Evolutionary conservation across 140 eudicot species (phyloP).

Genomic region (Erigeron philadelphicus): DNA sequence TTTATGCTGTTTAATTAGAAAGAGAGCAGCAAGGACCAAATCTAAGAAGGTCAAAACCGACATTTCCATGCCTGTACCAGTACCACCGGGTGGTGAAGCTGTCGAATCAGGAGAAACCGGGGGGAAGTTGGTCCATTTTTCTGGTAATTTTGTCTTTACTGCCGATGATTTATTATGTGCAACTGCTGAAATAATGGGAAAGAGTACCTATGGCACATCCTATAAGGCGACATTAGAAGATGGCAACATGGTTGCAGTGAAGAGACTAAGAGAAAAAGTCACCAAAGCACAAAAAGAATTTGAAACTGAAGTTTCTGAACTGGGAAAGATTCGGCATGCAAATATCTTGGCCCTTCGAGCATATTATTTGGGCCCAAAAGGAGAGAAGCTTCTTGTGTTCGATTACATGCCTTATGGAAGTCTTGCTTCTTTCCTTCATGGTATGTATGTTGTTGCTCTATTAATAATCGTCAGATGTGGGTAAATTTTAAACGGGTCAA

Average conservation of each 20-base stretch:
- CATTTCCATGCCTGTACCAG: conserved; percentile 40
- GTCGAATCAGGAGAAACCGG: conserved; percentile 64
- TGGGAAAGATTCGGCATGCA: conserved; percentile 79
- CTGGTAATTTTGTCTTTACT: conserved; percentile 78
- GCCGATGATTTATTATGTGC: conserved; percentile 97
- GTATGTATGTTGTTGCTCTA: conserved; percentile 37
- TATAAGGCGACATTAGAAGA: conserved; percentile 92
- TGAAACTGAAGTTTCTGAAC: conserved; percentile 60
- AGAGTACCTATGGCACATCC: conserved; percentile 83
- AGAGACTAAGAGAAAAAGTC: conserved; percentile 85
- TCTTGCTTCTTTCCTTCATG: conserved; percentile 89
- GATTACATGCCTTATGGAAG: conserved; percentile 96
- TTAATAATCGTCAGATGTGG: neutral
- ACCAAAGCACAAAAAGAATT: conserved; percentile 80
- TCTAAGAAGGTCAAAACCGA: conserved; percentile 45
- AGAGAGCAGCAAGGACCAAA: conserved; percentile 48
- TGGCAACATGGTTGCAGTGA: conserved; percentile 83
- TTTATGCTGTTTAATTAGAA: conserved; percentile 74
- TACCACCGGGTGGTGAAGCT: conserved; percentile 40
- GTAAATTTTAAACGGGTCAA: no score
- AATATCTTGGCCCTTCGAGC: conserved; percentile 80
- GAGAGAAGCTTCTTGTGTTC: conserved; percentile 92
- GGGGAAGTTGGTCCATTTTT: conserved; percentile 87
- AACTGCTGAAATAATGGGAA: conserved; percentile 97
- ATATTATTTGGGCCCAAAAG: conserved; percentile 89